These are phyloP conservation scores for Debaryomyces tyrocola DNA, from an alignment of 805 yeast species.

Conservation along the genomic window DNA sequence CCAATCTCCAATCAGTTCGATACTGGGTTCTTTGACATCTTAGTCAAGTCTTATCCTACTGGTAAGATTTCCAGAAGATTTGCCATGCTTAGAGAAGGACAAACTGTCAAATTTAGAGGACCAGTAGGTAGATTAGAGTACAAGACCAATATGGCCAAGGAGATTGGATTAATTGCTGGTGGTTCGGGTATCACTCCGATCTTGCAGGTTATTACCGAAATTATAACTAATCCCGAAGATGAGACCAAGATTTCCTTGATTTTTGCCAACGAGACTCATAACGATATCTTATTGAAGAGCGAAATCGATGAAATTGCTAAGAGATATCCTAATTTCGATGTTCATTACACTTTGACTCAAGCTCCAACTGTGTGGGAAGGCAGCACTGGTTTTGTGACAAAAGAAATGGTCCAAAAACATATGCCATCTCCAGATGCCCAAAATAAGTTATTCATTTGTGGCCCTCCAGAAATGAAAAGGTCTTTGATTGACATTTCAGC, in stretches of 20 bases:
- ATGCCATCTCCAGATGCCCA: constrained; percentile 51
- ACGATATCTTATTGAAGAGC: constrained; percentile 69
- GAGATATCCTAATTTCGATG: constrained; percentile 61
- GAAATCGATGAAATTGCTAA: constrained; percentile 71
- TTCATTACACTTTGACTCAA: constrained; percentile 56
- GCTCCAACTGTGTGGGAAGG: constrained; percentile 55
- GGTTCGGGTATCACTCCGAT: constrained; percentile 92
- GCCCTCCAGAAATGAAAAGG: constrained; percentile 70
- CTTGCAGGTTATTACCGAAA: constrained; percentile 71
- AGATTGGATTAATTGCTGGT: constrained; percentile 73
- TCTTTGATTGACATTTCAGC: constrained; percentile 48
- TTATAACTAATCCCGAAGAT: constrained; percentile 70
- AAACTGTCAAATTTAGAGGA: constrained; percentile 70
- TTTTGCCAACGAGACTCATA: constrained; percentile 73
- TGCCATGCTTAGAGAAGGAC: constrained; percentile 64
- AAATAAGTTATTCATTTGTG: constrained; percentile 69
- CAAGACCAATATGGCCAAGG: constrained; percentile 55
- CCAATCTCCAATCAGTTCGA: constrained; percentile 74
- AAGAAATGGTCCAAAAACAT: constrained; percentile 52
- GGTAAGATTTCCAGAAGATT: constrained; percentile 70
- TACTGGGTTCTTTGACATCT: constrained; percentile 70
- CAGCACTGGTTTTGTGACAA: constrained; percentile 57
- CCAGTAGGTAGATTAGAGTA: constrained; percentile 76
- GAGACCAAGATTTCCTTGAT: constrained; percentile 58
- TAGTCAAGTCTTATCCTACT: constrained; percentile 72